These are phyloP conservation scores for Triticum turgidum DNA, from an alignment of 176 grass and related monocot genomes.

Conservation along the genomic window DNA sequence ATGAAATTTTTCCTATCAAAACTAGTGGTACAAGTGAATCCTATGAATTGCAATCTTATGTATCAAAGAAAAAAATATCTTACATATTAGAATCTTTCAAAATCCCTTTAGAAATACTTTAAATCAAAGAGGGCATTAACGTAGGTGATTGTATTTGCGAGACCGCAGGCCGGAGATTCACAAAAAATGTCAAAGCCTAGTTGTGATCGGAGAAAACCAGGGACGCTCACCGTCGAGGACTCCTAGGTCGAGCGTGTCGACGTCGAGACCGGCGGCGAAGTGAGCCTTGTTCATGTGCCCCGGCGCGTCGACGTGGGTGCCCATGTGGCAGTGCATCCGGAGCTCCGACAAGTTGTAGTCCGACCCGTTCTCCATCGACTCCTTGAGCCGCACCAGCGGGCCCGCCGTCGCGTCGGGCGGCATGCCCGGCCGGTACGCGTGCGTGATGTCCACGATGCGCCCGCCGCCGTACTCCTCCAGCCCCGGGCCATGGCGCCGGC, in stretches of 20 bases:
- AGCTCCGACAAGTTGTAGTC: slow-evolving; percentile 77
- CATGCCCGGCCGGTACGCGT: slow-evolving; percentile 61
- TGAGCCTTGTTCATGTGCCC: slow-evolving; percentile 47
- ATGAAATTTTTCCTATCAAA: too few relatives aligned
- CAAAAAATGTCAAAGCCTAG: not conserved
- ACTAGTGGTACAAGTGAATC: too few relatives aligned
- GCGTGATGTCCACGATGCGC: slow-evolving; percentile 79
- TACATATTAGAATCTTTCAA: too few relatives aligned
- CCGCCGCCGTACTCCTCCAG: slow-evolving; percentile 58
- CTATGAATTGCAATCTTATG: too few relatives aligned
- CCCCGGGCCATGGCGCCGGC: not conserved
- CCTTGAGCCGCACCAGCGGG: slow-evolving; percentile 43
- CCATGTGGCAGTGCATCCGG: slow-evolving; percentile 47
- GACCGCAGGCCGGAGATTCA: not conserved
- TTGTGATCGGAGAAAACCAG: not conserved
- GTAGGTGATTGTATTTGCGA: not conserved
- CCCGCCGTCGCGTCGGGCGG: slow-evolving; percentile 40
- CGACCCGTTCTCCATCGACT: slow-evolving; percentile 72
- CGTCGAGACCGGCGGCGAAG: slow-evolving; percentile 61
- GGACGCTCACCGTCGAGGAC: slow-evolving; percentile 53
- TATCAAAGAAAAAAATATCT: too few relatives aligned
- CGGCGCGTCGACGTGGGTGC: slow-evolving; percentile 76
- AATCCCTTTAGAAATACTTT: too few relatives aligned
- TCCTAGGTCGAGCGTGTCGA: slow-evolving; percentile 72
- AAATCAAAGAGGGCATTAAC: too few relatives aligned